Percentiles rank a stretch among this genome's conserved stretches.
Evolutionary conservation across 2,329 filamentous ascomycete species (phyloP).

Genomic region (Leptographium wingfieldii): DNA sequence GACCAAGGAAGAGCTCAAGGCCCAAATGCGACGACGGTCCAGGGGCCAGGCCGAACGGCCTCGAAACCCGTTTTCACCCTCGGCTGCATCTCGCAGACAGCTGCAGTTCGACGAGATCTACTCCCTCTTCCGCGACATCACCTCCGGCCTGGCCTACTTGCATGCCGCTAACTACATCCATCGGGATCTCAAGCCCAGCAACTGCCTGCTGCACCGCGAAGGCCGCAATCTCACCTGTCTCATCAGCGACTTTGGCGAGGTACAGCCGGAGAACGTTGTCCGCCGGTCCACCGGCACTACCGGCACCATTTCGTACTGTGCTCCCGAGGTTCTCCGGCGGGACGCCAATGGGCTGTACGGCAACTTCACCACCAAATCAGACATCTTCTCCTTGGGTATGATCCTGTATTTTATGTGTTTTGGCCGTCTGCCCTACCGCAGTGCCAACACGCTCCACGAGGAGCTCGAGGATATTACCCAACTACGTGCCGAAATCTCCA

Average conservation of each 20-base stretch:
- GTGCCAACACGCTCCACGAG: slow-evolving; percentile 75
- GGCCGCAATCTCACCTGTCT: slow-evolving; percentile 63
- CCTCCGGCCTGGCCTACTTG: slow-evolving; percentile 78
- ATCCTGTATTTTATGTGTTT: slow-evolving; percentile 98
- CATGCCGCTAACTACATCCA: slow-evolving; percentile 91
- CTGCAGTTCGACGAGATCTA: slow-evolving; percentile 83
- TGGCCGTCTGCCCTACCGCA: slow-evolving; percentile 69
- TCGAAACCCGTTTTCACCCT: slow-evolving; percentile 6
- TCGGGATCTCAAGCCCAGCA: slow-evolving; percentile 88
- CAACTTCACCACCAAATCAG: slow-evolving; percentile 93
- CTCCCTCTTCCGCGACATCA: slow-evolving; percentile 91
- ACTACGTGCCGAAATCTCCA: slow-evolving; percentile 71
- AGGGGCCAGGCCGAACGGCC: slow-evolving; percentile 60
- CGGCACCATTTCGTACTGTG: slow-evolving; percentile 94
- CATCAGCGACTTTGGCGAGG: slow-evolving; percentile 96
- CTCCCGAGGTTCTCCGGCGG: slow-evolving; percentile 74
- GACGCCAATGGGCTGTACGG: slow-evolving; percentile 60
- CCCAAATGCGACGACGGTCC: slow-evolving; percentile 70
- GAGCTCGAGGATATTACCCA: slow-evolving; percentile 84
- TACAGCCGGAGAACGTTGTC: slow-evolving; percentile 68
- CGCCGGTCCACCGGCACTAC: slow-evolving; percentile 89
- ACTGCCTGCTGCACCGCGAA: slow-evolving; percentile 76
- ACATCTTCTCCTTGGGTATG: slow-evolving; percentile 98
- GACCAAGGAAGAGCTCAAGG: slow-evolving; percentile 79
- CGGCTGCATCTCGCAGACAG: slow-evolving; percentile 21